A percentile compares a stretch with the other conserved stretches of the same genome.
Evolutionary conservation across 495 filamentous ascomycete species (phyloP).

Genomic region (Stereocaulon alpinum): DNA sequence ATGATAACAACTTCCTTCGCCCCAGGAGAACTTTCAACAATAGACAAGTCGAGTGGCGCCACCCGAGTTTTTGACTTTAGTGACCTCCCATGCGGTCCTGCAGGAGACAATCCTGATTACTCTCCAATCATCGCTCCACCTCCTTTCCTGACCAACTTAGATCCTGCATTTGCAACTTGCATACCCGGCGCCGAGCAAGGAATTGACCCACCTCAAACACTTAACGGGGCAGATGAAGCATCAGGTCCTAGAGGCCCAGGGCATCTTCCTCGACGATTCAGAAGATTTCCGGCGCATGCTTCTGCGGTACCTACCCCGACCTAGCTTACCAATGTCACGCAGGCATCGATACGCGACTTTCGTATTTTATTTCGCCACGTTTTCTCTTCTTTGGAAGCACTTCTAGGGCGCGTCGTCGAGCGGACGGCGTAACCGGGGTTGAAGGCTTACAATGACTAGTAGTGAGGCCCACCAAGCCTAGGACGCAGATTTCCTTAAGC

Average conservation of each 20-base stretch:
- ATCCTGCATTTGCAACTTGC: conserved; percentile 8
- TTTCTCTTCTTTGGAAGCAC: no score
- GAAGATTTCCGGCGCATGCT: neutral
- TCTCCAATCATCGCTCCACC: conserved; percentile 12
- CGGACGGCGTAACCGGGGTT: no score
- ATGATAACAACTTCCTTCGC: conserved; percentile 11
- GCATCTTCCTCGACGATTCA: neutral
- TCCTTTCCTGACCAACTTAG: conserved; percentile 3
- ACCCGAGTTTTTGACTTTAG: conserved; percentile 15
- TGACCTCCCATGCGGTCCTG: conserved; percentile 15
- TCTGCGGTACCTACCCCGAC: neutral
- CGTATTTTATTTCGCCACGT: no score
- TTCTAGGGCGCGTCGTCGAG: no score
- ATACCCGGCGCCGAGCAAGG: neutral
- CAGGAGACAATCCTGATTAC: conserved; percentile 7
- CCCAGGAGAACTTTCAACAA: conserved; percentile 7
- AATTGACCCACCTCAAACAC: conserved; percentile 5
- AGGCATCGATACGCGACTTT: no score
- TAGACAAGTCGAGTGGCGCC: neutral
- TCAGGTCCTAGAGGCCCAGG: neutral
- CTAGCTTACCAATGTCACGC: no score
- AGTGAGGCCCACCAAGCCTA: no score
- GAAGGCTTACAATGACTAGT: no score
- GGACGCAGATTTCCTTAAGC: no score
- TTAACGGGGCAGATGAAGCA: neutral